Conservation (phyloP, 202 grass and related monocot genomes). For the Zoysia matrella region DNA sequence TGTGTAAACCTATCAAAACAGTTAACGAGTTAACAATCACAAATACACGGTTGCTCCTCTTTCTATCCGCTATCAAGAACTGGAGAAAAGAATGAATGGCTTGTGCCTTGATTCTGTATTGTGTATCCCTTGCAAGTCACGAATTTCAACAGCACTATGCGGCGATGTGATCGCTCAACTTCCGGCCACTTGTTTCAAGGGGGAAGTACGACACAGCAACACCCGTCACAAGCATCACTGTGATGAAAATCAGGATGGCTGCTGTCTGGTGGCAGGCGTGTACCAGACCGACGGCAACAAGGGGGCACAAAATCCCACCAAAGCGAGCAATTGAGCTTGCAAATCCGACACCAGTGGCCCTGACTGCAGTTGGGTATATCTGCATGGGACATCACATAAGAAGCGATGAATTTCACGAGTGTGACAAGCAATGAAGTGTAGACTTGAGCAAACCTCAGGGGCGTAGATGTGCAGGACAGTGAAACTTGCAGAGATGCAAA, state of each 20-base stretch:
- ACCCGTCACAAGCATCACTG: conserved; percentile 68
- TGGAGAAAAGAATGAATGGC: conserved; percentile 21
- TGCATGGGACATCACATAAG: conserved; percentile 22
- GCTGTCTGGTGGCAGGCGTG: conserved; percentile 57
- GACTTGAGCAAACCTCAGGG: conserved; percentile 58
- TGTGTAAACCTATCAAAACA: conserved; percentile 18
- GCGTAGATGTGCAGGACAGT: too few species aligned
- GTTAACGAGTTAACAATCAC: background rate
- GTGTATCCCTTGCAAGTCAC: background rate
- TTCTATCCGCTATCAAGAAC: conserved; percentile 22
- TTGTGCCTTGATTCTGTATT: conserved; percentile 15
- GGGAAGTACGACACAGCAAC: conserved; percentile 70
- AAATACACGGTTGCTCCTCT: conserved; percentile 6
- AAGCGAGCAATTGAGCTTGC: conserved; percentile 80
- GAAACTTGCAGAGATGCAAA: conserved; percentile 58
- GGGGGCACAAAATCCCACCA: conserved; percentile 81
- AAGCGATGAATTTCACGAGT: background rate
- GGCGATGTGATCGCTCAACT: conserved; percentile 71
- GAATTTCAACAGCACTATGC: conserved; percentile 34
- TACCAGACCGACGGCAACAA: conserved; percentile 81
- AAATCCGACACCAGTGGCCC: conserved; percentile 43
- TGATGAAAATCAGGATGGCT: conserved; percentile 54
- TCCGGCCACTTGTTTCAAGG: conserved; percentile 74
- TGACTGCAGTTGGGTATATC: conserved; percentile 82
- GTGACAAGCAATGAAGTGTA: background rate